These are phyloP conservation scores for Trypanosoma boissoni DNA, from an alignment of 208 protist genomes.

Conservation along the genomic window DNA sequence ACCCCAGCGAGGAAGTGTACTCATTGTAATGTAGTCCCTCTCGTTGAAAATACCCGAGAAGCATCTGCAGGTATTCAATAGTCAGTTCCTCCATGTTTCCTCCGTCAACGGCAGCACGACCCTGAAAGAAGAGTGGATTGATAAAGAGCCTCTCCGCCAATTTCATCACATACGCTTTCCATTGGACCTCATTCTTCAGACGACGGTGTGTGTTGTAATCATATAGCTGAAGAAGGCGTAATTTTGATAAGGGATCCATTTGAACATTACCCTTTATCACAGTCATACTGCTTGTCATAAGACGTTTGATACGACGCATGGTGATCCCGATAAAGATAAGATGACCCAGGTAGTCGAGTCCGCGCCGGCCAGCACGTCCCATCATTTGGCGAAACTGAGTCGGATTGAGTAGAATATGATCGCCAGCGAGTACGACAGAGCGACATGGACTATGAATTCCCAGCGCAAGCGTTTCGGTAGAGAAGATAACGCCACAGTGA, in stretches of 20 bases:
- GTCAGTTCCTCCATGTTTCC: slow-evolving; percentile 79
- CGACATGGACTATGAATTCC: slow-evolving; percentile 96
- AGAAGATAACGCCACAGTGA: slow-evolving; percentile 90
- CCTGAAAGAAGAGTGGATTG: slow-evolving; percentile 84
- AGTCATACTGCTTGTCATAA: slow-evolving; percentile 91
- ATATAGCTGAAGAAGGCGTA: slow-evolving; percentile 83
- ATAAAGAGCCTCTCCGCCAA: slow-evolving; percentile 75
- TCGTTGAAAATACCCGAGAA: slow-evolving; percentile 71
- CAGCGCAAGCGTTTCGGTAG: slow-evolving; percentile 93
- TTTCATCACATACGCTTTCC: slow-evolving; percentile 38
- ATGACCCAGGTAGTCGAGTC: slow-evolving; percentile 93
- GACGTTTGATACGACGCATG: slow-evolving; percentile 81
- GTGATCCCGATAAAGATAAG: slow-evolving; percentile 93
- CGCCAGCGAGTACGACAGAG: slow-evolving; percentile 92
- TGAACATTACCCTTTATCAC: slow-evolving; percentile 91
- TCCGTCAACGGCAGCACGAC: slow-evolving; percentile 48
- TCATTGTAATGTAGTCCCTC: slow-evolving; percentile 81
- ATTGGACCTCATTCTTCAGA: slow-evolving; percentile 49
- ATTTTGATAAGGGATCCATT: slow-evolving; percentile 78
- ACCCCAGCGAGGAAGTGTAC: slow-evolving; percentile 75
- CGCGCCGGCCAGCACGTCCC: slow-evolving; percentile 94
- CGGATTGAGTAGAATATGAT: slow-evolving; percentile 90
- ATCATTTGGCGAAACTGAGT: slow-evolving; percentile 95
- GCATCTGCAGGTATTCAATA: slow-evolving; percentile 72
- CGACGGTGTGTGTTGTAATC: slow-evolving; percentile 60